Percentiles rank a stretch among this genome's conserved stretches.
phyloP scores from a whole-genome alignment of 345 rosid genomes.

The Lepidium aucheri region DNA sequence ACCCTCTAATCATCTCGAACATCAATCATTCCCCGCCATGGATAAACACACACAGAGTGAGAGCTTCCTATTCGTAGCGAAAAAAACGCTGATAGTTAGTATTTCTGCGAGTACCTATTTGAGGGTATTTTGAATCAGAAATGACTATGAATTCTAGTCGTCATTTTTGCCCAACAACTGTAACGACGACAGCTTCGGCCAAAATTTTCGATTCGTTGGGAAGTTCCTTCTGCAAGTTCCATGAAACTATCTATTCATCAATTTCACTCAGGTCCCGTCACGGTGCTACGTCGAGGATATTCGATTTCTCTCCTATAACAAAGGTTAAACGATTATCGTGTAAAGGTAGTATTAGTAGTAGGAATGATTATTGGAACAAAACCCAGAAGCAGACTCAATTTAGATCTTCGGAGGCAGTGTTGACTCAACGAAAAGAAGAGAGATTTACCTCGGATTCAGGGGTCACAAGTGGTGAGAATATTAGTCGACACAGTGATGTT shows the following conservation, averaged over 20 bases:
- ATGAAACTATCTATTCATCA: constrained; percentile 26
- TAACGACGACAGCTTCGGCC: background rate
- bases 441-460: constrained; percentile 24
- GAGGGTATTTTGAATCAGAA: background rate
- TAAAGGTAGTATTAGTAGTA: background rate
- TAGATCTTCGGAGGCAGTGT: constrained; percentile 31
- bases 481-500: constrained; percentile 1
- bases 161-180: constrained; percentile 40
- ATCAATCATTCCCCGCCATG: constrained; percentile 22
- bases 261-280: constrained; percentile 20
- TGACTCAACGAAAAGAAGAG: constrained; percentile 39
- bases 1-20: background rate
- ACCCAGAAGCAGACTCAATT: constrained; percentile 31
- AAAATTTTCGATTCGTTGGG: background rate
- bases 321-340: constrained; percentile 1
- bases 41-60: constrained; percentile 20
- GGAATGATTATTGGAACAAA: constrained; percentile 39
- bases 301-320: constrained; percentile 10
- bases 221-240: constrained; percentile 36
- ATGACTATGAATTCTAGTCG: constrained; percentile 54
- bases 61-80: constrained; percentile 1
- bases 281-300: constrained; percentile 18
- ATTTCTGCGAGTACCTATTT: background rate
- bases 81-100: background rate
- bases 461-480: constrained; percentile 18